A percentile compares a stretch with the other conserved stretches of the same genome.
These are phyloP conservation scores for Saxispiralis lemnorum DNA, from an alignment of 495 filamentous ascomycete genomes.

Conservation along the genomic window DNA sequence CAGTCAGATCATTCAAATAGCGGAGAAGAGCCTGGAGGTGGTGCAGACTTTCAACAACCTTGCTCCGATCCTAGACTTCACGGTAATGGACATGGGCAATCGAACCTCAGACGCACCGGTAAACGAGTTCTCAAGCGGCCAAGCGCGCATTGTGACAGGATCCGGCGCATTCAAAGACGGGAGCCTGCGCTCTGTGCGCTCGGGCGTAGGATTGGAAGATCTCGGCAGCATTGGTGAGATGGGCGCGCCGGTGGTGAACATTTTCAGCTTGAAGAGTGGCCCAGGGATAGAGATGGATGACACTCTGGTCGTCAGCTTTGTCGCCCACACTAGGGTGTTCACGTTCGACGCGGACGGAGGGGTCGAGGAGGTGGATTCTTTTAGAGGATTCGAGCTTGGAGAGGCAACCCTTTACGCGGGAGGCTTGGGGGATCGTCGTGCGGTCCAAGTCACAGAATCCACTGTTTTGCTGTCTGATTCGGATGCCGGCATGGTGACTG, in stretches of 20 bases:
- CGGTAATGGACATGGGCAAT: conserved; percentile 85
- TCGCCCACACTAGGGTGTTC: conserved; percentile 72
- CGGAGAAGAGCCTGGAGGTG: conserved; percentile 36
- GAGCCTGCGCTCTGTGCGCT: conserved; percentile 70
- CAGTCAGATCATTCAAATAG: conserved; percentile 60
- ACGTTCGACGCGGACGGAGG: conserved; percentile 55
- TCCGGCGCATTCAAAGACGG: conserved; percentile 79
- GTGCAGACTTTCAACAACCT: conserved; percentile 71
- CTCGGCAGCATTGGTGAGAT: conserved; percentile 67
- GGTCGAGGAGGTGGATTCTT: conserved; percentile 66
- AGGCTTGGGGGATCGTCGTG: conserved; percentile 34
- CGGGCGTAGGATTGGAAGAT: conserved; percentile 86
- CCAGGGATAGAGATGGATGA: conserved; percentile 35
- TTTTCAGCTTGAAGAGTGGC: conserved; percentile 47
- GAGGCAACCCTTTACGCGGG: conserved; percentile 56
- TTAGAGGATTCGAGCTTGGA: conserved; percentile 48
- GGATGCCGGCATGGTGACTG: conserved; percentile 48
- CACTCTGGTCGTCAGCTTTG: conserved; percentile 60
- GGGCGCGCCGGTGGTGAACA: conserved; percentile 43
- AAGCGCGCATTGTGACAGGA: conserved; percentile 81
- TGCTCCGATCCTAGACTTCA: conserved; percentile 81
- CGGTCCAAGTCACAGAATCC: conserved; percentile 51
- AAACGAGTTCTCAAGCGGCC: conserved; percentile 85
- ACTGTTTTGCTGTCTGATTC: conserved; percentile 45
- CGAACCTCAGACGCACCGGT: conserved; percentile 56